These are phyloP conservation scores for Termitomyces sp. DNA, from an alignment of 768 basidiomycete genomes.

Conservation along the genomic window DNA sequence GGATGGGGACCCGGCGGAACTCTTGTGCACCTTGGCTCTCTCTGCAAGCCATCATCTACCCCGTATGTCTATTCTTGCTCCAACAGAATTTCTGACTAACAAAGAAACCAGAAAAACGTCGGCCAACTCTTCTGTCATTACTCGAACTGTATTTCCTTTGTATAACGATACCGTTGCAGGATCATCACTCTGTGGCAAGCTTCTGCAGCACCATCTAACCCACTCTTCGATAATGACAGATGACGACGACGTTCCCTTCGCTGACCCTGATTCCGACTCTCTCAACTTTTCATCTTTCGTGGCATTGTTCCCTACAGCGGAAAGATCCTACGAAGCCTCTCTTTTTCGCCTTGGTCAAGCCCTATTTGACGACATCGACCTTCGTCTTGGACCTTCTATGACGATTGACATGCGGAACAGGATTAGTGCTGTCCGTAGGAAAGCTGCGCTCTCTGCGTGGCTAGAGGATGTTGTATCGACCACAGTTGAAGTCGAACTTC, in stretches of 20 bases:
- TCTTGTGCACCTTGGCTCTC: slow-evolving; percentile 70
- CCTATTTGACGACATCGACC: slow-evolving; percentile 82
- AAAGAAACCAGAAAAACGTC: slow-evolving; percentile 39
- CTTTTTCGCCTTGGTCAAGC: slow-evolving; percentile 88
- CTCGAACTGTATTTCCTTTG: slow-evolving; percentile 44
- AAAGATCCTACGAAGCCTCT: slow-evolving; percentile 69
- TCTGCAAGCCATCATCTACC: slow-evolving; percentile 56
- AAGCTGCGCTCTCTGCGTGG: slow-evolving; percentile 82
- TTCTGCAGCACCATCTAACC: slow-evolving; percentile 75
- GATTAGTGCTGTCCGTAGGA: slow-evolving; percentile 62
- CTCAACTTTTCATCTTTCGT: slow-evolving; percentile 81
- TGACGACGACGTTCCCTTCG: slow-evolving; percentile 66
- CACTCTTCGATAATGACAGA: slow-evolving; percentile 71
- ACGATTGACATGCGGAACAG: slow-evolving; percentile 62
- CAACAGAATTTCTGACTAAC: background rate
- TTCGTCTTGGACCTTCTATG: slow-evolving; percentile 50
- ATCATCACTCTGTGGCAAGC: slow-evolving; percentile 46
- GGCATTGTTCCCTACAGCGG: slow-evolving; percentile 64
- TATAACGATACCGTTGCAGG: slow-evolving; percentile 29
- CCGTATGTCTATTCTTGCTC: slow-evolving; percentile 39
- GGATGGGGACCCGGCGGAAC: slow-evolving; percentile 86
- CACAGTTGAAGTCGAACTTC: slow-evolving; percentile 68
- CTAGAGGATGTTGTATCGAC: slow-evolving; percentile 69
- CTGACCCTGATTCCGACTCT: slow-evolving; percentile 50
- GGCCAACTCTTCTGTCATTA: slow-evolving; percentile 62